Conservation (phyloP, 1,284 basidiomycete genomes). For the Golubevia sp. region DNA sequence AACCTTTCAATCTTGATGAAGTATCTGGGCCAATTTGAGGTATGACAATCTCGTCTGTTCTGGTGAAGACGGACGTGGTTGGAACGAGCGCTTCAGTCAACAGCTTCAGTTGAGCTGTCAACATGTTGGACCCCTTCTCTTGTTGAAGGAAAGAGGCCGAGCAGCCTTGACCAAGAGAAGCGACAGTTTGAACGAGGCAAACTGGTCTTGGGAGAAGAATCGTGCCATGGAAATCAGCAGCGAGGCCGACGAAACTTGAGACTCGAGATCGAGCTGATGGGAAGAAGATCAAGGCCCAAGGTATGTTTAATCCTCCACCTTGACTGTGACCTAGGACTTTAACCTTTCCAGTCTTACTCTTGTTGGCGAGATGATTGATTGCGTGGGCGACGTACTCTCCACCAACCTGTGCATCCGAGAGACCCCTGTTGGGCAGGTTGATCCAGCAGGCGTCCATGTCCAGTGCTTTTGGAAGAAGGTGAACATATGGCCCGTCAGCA, state of each 20-base stretch:
- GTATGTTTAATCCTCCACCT: constrained; percentile 11
- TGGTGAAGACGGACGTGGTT: constrained; percentile 14
- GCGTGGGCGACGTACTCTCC: constrained; percentile 11
- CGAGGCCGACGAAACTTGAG: constrained; percentile 5
- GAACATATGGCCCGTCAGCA: constrained; percentile 2
- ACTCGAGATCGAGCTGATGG: not conserved
- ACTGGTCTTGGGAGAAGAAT: constrained; percentile 4
- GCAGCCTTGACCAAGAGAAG: constrained; percentile 6
- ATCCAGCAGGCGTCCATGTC: constrained; percentile 11
- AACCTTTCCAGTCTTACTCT: constrained; percentile 5
- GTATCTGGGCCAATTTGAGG: constrained; percentile 10
- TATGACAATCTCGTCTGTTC: constrained; percentile 14
- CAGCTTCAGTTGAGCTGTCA: constrained; percentile 9
- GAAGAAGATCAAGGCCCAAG: constrained; percentile 3
- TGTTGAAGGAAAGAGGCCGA: constrained; percentile 9
- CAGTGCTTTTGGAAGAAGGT: constrained; percentile 5
- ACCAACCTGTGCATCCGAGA: constrained; percentile 5
- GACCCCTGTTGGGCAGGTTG: constrained; percentile 1
- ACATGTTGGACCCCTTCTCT: constrained; percentile 2
- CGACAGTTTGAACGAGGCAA: constrained; percentile 2
- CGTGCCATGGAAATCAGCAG: constrained; percentile 10
- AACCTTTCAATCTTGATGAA: constrained; percentile 3
- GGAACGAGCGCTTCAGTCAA: constrained; percentile 6
- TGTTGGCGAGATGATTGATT: constrained; percentile 1
- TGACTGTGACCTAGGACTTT: constrained; percentile 7